Percentiles rank a stretch among this genome's conserved stretches.
Evolutionary conservation across 2,329 filamentous ascomycete species (phyloP).

Genomic region (Calonectria leucothoes): DNA sequence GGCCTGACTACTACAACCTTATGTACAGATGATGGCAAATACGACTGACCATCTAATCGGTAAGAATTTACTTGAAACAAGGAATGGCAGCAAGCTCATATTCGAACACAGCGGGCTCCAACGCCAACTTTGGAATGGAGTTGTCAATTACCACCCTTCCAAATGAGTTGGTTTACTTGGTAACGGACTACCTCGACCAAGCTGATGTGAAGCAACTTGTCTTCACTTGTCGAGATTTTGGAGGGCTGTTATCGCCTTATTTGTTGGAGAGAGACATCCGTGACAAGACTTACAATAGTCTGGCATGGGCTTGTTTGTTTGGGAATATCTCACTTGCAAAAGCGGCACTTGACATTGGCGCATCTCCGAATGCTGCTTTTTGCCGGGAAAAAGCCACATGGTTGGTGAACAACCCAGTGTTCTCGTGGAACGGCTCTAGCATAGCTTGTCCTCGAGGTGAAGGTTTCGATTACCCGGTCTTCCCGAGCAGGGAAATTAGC

Average conservation of each 20-base stretch:
- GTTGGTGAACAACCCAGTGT: neutral
- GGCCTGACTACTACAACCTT: neutral
- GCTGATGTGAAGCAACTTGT: neutral
- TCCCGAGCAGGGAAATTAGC: neutral
- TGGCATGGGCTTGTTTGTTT: conserved; percentile 17
- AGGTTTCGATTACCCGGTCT: conserved; percentile 1
- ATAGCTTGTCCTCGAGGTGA: neutral
- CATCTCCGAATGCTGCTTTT: neutral
- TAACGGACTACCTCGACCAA: neutral
- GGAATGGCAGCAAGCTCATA: neutral
- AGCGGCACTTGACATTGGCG: neutral
- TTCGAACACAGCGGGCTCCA: neutral
- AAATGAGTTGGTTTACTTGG: conserved; percentile 3
- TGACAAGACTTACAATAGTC: neutral
- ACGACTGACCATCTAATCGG: neutral
- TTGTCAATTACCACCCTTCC: neutral
- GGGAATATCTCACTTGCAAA: conserved; percentile 7
- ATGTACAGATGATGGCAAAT: neutral
- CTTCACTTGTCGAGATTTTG: neutral
- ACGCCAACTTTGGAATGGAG: neutral
- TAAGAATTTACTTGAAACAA: neutral
- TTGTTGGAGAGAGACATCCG: conserved; percentile 9
- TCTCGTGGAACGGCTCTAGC: neutral
- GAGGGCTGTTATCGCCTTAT: neutral
- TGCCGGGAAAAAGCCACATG: neutral